Evolutionary conservation across 1,284 basidiomycete genomes (phyloP), one percentile per base, ranked within the genome.

Genomic region (Tylopilus sp.): DNA sequence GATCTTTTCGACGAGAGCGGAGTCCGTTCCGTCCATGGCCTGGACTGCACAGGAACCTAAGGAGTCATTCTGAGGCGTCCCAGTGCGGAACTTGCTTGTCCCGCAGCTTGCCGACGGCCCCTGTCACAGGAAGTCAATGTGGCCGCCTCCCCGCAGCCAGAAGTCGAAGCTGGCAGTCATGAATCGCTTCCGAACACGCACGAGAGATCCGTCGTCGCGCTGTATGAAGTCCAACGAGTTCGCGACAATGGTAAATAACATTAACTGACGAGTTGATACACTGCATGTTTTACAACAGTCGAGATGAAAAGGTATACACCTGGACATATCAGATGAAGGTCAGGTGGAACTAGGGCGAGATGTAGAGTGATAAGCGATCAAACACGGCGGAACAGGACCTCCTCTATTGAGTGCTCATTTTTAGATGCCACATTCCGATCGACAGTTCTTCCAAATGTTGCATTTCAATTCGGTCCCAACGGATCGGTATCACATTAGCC

Each of bases 391-490:
- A 43, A 55, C 43, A 17, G 39, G 40, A 45, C 37, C 35, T 36
- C 48, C 25, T 61, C 71, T 70, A 79, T 61, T 69, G 65, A 13
- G 73, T 71, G 29, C 71, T 76, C 57, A 80, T 70, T 60, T 69
- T 69, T 40, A 72, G 86, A 65, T 86, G 83, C 88, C 88, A 90
- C 40, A 81, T 77, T 50, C 87, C 88, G 56, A 80, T 76, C 2
- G 79, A 71, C 31, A 83, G 71, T 67, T 90, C 88, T 70, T 90
- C 88, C 50, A 90, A 74, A 60, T 86, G 82, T 63, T 87, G 84
- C 35, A 90, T 74, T 53, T 86, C 77, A 37, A 90, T 82, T 50
- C 82, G 79, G 65, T 88, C 82, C 81, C 82, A 86, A 19, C 79
- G 75, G 49, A 87, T 77, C 19, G 83, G 79, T 59, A 90, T 83